phyloP scores from a whole-genome alignment of 441 rosid genomes.

The Croton setiger region DNA sequence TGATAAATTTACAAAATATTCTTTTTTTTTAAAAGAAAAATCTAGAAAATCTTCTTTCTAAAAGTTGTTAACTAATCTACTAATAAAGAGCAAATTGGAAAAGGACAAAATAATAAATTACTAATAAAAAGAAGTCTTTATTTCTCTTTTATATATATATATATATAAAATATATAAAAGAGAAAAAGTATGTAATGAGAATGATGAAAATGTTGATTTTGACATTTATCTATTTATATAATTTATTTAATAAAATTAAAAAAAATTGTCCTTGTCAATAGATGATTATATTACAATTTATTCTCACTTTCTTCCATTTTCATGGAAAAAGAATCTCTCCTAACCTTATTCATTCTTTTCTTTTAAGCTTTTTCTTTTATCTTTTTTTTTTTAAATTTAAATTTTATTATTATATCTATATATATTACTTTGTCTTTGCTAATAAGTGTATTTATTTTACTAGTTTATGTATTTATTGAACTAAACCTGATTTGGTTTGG shows the following conservation, averaged over 20 bases:
- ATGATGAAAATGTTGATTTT: background rate
- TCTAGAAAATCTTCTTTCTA: too few relatives aligned
- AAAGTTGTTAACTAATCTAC: too few relatives aligned
- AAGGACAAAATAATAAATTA: too few relatives aligned
- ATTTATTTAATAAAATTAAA: background rate
- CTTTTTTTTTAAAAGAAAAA: too few relatives aligned
- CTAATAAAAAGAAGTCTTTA: too few relatives aligned
- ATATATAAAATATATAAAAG: too few relatives aligned
- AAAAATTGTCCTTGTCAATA: background rate
- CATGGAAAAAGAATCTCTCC: slow-evolving; percentile 1
- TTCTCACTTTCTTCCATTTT: background rate
- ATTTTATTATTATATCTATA: background rate
- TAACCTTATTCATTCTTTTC: background rate
- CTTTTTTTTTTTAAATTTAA: background rate
- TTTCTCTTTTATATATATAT: too few relatives aligned
- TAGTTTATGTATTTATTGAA: background rate
- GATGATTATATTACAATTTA: background rate
- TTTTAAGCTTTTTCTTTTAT: background rate
- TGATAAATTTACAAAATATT: too few relatives aligned
- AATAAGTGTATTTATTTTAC: background rate
- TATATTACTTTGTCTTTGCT: background rate
- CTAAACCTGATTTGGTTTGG: background rate
- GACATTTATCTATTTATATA: background rate
- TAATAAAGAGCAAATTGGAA: too few relatives aligned
- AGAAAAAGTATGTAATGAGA: too few relatives aligned